Percentiles rank a stretch among this genome's conserved stretches.
Evolutionary conservation across 768 basidiomycete genomes (phyloP).

Genomic region (Boletus reticulatus): DNA sequence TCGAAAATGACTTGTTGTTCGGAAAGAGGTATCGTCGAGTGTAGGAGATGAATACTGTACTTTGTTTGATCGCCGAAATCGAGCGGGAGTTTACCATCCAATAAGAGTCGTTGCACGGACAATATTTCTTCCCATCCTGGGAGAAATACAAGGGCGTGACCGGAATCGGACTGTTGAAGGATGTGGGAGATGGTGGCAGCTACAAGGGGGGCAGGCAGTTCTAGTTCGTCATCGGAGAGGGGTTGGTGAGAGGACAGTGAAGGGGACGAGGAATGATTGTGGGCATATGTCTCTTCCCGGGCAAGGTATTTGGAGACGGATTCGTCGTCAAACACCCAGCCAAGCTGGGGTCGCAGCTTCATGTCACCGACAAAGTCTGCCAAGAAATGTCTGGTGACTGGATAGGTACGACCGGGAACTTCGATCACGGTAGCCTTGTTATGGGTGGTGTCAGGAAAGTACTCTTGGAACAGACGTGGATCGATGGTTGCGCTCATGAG

Average conservation of each 20-base stretch:
- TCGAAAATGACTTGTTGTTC: slow-evolving; percentile 92
- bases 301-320: slow-evolving; percentile 68
- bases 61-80: slow-evolving; percentile 57
- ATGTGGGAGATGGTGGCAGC: slow-evolving; percentile 81
- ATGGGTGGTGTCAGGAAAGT: slow-evolving; percentile 69
- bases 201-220: slow-evolving; percentile 78
- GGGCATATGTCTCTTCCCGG: slow-evolving; percentile 45
- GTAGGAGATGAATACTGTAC: slow-evolving; percentile 76
- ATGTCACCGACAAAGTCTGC: slow-evolving; percentile 70
- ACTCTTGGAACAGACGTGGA: slow-evolving; percentile 81
- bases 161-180: slow-evolving; percentile 67
- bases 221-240: slow-evolving; percentile 52
- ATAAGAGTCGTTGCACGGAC: slow-evolving; percentile 62
- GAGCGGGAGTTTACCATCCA: slow-evolving; percentile 49
- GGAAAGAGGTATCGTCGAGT: slow-evolving; percentile 83
- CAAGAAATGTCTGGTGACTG: slow-evolving; percentile 78
- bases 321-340: slow-evolving; percentile 72
- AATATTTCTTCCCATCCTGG: slow-evolving; percentile 94
- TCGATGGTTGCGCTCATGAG: slow-evolving; percentile 98
- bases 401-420: slow-evolving; percentile 89
- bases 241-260: slow-evolving; percentile 7
- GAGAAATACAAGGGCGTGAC: slow-evolving; percentile 87
- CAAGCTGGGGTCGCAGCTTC: slow-evolving; percentile 33
- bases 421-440: slow-evolving; percentile 68
- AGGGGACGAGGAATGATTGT: neutral